Percentiles rank a stretch among this genome's conserved stretches.
phyloP scores from a whole-genome alignment of 2,329 filamentous ascomycete genomes.

The Diaporthe batatas region DNA sequence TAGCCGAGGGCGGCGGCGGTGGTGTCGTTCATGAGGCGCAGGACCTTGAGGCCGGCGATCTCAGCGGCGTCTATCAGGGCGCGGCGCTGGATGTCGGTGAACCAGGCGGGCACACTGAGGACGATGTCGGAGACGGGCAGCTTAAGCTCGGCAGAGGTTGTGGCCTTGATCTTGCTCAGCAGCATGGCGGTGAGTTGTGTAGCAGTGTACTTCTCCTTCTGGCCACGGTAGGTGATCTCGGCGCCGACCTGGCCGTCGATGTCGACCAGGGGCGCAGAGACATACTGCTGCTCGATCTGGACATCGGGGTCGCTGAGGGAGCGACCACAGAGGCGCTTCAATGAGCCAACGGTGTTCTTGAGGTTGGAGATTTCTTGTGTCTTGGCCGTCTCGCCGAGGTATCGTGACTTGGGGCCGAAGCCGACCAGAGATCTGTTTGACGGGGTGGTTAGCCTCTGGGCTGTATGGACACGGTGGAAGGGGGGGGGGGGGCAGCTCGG shows the following conservation, averaged over 20 bases:
- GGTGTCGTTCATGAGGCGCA: constrained; percentile 97
- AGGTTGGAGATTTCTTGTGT: constrained; percentile 99
- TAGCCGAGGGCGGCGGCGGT: constrained; percentile 96
- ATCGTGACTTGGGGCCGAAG: constrained; percentile 93
- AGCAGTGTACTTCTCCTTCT: constrained; percentile 96
- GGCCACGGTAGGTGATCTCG: constrained; percentile 91
- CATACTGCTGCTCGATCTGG: constrained; percentile 90
- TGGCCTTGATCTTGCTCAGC: constrained; percentile 93
- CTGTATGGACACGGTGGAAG: constrained; percentile 9
- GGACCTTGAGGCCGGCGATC: constrained; percentile 91
- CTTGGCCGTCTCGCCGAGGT: constrained; percentile 95
- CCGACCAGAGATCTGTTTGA: constrained; percentile 84
- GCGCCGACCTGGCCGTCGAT: constrained; percentile 94
- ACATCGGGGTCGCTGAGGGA: constrained; percentile 91
- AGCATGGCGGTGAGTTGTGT: constrained; percentile 96
- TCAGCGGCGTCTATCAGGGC: constrained; percentile 91
- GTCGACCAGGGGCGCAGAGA: constrained; percentile 88
- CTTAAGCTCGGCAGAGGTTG: constrained; percentile 87
- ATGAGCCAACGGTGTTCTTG: constrained; percentile 95
- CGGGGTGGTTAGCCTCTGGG: constrained; percentile 41
- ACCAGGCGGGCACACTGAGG: constrained; percentile 95
- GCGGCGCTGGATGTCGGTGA: constrained; percentile 93
- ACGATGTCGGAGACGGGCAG: constrained; percentile 93
- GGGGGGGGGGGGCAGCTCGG: constrained; percentile 10
- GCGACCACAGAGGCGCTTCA: constrained; percentile 94